Conservation (phyloP, 2,329 filamentous ascomycete genomes). For the Aureobasidium sp. region DNA sequence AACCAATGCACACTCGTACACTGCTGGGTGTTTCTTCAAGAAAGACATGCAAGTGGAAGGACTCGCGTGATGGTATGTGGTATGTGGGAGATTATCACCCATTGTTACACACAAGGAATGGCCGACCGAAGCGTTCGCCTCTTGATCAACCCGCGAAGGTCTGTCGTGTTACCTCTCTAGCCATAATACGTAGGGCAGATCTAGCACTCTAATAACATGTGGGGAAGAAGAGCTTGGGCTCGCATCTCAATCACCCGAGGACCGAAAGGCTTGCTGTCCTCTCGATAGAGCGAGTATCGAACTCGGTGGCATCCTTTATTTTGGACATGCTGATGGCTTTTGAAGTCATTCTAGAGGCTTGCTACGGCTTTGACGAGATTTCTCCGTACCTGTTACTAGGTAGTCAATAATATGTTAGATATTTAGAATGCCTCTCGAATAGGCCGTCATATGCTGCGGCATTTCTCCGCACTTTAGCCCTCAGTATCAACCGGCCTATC, state of each 20-base stretch:
- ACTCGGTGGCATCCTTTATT: too few species aligned
- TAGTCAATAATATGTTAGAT: background rate
- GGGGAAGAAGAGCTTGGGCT: background rate
- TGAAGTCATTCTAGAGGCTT: background rate
- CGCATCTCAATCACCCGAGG: background rate
- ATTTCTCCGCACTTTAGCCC: slow-evolving; percentile 7
- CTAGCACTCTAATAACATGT: background rate
- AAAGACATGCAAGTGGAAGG: slow-evolving; percentile 14
- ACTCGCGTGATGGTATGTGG: background rate
- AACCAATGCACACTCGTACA: background rate
- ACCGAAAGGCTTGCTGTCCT: background rate
- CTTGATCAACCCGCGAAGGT: too few species aligned
- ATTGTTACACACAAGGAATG: too few species aligned
- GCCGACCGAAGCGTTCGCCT: too few species aligned
- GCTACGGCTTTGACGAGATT: background rate
- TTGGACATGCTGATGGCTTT: too few species aligned
- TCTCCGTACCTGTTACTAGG: background rate
- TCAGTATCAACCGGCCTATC: slow-evolving; percentile 6
- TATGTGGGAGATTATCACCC: too few species aligned
- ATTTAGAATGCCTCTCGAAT: background rate
- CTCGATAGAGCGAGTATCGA: background rate
- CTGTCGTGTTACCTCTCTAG: too few species aligned
- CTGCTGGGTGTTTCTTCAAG: slow-evolving; percentile 16
- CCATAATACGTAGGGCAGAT: too few species aligned
- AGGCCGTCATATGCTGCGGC: background rate